phyloP scores from a whole-genome alignment of 805 yeast species.

The Ogataea parapolymorpha region DNA sequence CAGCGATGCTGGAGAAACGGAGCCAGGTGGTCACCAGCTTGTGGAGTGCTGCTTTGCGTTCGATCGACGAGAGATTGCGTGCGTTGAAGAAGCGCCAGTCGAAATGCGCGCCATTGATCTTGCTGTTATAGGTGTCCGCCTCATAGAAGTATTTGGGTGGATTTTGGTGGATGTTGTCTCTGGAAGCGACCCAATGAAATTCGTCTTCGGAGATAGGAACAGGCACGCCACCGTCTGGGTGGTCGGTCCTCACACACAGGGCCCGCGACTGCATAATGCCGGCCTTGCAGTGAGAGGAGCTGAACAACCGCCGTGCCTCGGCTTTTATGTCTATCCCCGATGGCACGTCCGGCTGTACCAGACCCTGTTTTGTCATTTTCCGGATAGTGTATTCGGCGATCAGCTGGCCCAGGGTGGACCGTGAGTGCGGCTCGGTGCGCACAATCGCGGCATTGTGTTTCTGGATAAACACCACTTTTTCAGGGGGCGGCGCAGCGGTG shows the following conservation, averaged over 20 bases:
- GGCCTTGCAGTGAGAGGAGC: neutral
- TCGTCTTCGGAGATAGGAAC: conserved; percentile 7
- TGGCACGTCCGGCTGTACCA: conserved; percentile 4
- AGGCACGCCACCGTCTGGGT: neutral
- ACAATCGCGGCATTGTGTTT: conserved; percentile 17
- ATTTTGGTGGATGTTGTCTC: neutral
- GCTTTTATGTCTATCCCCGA: conserved; percentile 1
- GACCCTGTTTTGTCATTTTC: conserved; percentile 1
- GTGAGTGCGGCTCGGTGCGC: conserved; percentile 2
- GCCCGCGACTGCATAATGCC: neutral
- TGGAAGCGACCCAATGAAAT: conserved; percentile 9
- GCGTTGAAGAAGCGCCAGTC: conserved; percentile 45
- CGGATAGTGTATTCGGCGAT: conserved; percentile 13
- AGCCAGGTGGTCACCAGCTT: conserved; percentile 53
- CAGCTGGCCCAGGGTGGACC: conserved; percentile 5
- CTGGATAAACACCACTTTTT: conserved; percentile 31
- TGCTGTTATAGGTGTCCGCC: conserved; percentile 32
- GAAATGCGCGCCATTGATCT: conserved; percentile 38
- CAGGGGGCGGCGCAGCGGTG: conserved; percentile 32
- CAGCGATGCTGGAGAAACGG: conserved; percentile 42
- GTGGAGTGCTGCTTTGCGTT: conserved; percentile 37
- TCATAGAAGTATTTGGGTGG: conserved; percentile 40
- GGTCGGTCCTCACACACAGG: neutral
- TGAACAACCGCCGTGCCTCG: conserved; percentile 1
- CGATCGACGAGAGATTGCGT: conserved; percentile 18